These are phyloP conservation scores for Friedmanniomyces simplex DNA, from an alignment of 495 filamentous ascomycete genomes.

Conservation along the genomic window DNA sequence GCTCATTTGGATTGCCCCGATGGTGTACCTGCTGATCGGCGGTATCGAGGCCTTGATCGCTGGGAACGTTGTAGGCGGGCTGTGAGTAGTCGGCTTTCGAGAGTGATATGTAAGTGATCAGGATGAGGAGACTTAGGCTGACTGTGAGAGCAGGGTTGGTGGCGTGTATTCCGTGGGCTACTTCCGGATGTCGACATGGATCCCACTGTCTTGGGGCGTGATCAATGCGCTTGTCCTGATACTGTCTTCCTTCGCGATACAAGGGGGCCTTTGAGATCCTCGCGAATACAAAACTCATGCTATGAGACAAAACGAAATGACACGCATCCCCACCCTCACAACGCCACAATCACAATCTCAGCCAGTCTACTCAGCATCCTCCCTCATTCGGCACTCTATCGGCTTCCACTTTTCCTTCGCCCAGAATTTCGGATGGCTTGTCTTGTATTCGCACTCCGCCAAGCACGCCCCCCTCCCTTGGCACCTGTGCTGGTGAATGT, in stretches of 20 bases:
- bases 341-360: no score
- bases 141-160: slow-evolving; percentile 53
- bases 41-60: slow-evolving; percentile 75
- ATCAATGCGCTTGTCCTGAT: slow-evolving; percentile 85
- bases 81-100: slow-evolving; percentile 52
- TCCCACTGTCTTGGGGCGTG: slow-evolving; percentile 87
- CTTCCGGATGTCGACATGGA: slow-evolving; percentile 95
- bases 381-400: no score
- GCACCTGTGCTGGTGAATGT: no score
- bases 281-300: no score
- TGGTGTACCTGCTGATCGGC: slow-evolving; percentile 63
- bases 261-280: no score
- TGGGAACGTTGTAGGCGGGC: slow-evolving; percentile 75
- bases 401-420: no score
- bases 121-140: not conserved
- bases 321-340: no score
- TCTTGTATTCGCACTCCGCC: no score
- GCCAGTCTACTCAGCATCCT: no score
- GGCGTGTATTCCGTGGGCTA: slow-evolving; percentile 79
- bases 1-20: slow-evolving; percentile 63
- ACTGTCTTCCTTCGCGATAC: slow-evolving; percentile 86
- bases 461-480: no score
- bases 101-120: not conserved
- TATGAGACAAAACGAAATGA: no score
- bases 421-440: no score